Evolutionary conservation across 2,329 filamentous ascomycete genomes (phyloP), one percentile per base, ranked within the genome.

Genomic region (Orbilia ellipsospora): DNA sequence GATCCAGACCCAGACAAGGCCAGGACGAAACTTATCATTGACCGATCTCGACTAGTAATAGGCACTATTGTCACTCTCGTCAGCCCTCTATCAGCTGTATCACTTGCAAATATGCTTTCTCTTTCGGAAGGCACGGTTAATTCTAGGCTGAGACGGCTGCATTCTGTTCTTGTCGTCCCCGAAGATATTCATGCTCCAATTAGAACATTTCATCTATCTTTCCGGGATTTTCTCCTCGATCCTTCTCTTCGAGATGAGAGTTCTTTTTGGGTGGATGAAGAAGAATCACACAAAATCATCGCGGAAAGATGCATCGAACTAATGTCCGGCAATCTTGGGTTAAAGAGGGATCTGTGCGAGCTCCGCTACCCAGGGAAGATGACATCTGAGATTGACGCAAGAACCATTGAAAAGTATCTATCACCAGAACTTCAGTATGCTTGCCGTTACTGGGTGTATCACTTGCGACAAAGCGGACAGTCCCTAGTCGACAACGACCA

Each of bases 361-460:
- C 26, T 70, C 40, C 2, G 8, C 1, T 57, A 23, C 5, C 54
- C 52, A 12, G 48, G 50, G 55, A 70, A 10, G 8, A 26, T 55
- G 2, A 45, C 31, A 48, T 55, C 44, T 18, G 56, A 70, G 13
- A 63, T 70, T 36, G 56, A 70, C 7, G n/a, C 7, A 55, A 15
- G 18, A 23, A 10, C 6, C 1, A 62, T 70, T 10, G n/a, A 62
- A 54, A 15, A 63, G n/a, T 31, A 40, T 63, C 26, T 70, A 13
- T 13, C 6, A 31, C 28, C 56, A 54, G 61, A 61, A 10, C 36
- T 73, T 26, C 69, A 26, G 12, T 83, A 83, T 78, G 80, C 80
- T 54, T 82, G 80, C 69, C 77, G 79, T 4, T 82, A 83, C 78
- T 83, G 81, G 82, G 77, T 80, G n/a, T 78, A 79, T 42, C 81